Conservation (phyloP, 345 rosid genomes). For the Populus alba region DNA sequence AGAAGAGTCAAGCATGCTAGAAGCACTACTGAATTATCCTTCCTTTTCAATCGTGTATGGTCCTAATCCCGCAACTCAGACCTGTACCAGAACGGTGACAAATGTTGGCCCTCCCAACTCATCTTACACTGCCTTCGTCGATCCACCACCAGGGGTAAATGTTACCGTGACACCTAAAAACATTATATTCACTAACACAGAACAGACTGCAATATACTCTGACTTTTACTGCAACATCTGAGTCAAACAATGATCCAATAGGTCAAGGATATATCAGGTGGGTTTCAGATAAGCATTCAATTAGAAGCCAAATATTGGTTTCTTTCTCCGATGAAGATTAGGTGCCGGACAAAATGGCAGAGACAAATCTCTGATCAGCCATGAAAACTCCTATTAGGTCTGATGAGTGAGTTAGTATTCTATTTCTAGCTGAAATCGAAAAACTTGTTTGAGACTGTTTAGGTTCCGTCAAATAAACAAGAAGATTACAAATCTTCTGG, state of each 20-base stretch:
- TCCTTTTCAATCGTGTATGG: conserved; percentile 16
- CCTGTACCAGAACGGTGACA: conserved; percentile 20
- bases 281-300: conserved; percentile 2
- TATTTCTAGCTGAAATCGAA: too few species aligned
- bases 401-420: too few species aligned
- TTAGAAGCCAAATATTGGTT: conserved; percentile 15
- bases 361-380: too few species aligned
- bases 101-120: conserved; percentile 14
- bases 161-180: background rate
- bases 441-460: too few species aligned
- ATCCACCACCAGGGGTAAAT: background rate
- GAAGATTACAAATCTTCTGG: too few species aligned
- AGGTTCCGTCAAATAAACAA: too few species aligned
- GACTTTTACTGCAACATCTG: conserved; percentile 4
- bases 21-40: conserved; percentile 25
- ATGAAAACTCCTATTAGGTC: too few species aligned
- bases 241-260: background rate
- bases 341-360: background rate
- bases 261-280: conserved; percentile 20
- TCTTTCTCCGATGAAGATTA: background rate
- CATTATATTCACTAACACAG: background rate
- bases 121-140: background rate
- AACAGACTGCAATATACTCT: conserved; percentile 14
- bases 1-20: background rate
- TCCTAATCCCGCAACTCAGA: background rate